Base-by-base conservation (phyloP, 2,329 filamentous ascomycete species). In the Fusarium sp. region DNA sequence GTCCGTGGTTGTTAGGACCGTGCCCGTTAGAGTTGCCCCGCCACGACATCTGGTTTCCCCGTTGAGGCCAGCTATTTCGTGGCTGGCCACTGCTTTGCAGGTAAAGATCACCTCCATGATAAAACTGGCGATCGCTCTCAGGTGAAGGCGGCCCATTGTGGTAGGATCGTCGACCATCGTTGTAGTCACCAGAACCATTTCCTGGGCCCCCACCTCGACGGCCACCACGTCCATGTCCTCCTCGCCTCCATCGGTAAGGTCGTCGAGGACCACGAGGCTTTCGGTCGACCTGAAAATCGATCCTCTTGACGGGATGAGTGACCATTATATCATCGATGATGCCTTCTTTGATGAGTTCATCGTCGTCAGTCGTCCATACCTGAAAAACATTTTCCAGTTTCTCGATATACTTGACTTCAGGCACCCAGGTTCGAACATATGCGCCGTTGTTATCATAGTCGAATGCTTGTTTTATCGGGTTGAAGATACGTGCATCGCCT, bases 391-490 rank as follows among this genome's bases (percentile, higher is more conserved):
- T 84, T 69, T 87, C 84, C 5, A 86, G 77, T 42, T 82, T 84
- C 41, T 85, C 81, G 2, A 94, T 80, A 0, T 83, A 79, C 4
- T 86, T 83, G 31, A 94, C 78, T 78, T 95, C 93, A 0, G 89
- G 87, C 0, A 95, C 85, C 93, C 93, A 95, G 5, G 87, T 84
- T n/a, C 88, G 88, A 13, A 94, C 89, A 72, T 94, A 95, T 11
- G 86, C 83, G 5, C 92, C 93, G 0, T 89, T 82, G 4, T 86
- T 86, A 77, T 95, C 93, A 76, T 95, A 95, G 71, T 94, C 92
- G 46, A 93, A 88, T 0, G 90, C 91, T 79, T 95, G 93, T 79
- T 95, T 95, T 53, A 95, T 89, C 0, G 93, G 92, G 76, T 95
- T 95, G 84, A 95, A 95, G 18, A 93, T 88, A n/a, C 93, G 85